These are phyloP conservation scores for Leccinellum albellum DNA, from an alignment of 768 basidiomycete species.

Conservation along the genomic window DNA sequence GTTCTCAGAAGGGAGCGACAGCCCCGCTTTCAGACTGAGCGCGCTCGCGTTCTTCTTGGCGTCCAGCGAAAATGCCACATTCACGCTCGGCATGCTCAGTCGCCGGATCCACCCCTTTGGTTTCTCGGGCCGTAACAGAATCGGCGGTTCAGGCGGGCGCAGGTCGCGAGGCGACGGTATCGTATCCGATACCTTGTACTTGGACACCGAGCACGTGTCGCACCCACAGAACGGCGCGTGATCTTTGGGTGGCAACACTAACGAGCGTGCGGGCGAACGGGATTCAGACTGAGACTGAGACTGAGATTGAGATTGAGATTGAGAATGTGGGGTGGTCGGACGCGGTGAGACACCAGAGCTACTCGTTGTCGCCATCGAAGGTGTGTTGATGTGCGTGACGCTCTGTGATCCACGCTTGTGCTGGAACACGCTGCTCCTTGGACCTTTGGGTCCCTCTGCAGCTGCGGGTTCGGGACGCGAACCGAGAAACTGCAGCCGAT, in stretches of 20 bases:
- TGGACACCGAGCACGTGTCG: slow-evolving; percentile 55
- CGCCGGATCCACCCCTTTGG: slow-evolving; percentile 73
- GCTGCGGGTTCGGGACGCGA: slow-evolving; percentile 28
- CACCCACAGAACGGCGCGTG: slow-evolving; percentile 70
- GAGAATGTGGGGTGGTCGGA: no score
- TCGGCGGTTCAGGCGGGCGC: slow-evolving; percentile 42
- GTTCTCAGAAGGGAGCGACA: slow-evolving; percentile 42
- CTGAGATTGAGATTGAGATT: background rate
- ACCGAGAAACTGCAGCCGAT: slow-evolving; percentile 42
- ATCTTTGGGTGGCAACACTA: slow-evolving; percentile 28
- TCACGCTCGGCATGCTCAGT: slow-evolving; percentile 71
- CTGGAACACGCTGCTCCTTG: slow-evolving; percentile 19
- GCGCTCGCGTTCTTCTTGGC: slow-evolving; percentile 50
- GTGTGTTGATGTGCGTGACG: slow-evolving; percentile 24
- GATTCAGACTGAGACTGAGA: no score
- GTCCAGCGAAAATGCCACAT: slow-evolving; percentile 57
- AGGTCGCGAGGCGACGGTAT: slow-evolving; percentile 31
- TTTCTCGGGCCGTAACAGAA: slow-evolving; percentile 49
- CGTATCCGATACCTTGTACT: slow-evolving; percentile 42
- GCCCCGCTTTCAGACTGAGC: slow-evolving; percentile 33
- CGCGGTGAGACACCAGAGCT: background rate
- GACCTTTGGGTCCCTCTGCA: slow-evolving; percentile 32
- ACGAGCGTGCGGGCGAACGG: slow-evolving; percentile 22
- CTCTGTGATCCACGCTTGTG: slow-evolving; percentile 32
- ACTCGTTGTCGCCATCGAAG: background rate